A percentile compares a stretch with the other conserved stretches of the same genome.
phyloP scores from a whole-genome alignment of 192 early-diverging fungal species.

The Backusella luteola region DNA sequence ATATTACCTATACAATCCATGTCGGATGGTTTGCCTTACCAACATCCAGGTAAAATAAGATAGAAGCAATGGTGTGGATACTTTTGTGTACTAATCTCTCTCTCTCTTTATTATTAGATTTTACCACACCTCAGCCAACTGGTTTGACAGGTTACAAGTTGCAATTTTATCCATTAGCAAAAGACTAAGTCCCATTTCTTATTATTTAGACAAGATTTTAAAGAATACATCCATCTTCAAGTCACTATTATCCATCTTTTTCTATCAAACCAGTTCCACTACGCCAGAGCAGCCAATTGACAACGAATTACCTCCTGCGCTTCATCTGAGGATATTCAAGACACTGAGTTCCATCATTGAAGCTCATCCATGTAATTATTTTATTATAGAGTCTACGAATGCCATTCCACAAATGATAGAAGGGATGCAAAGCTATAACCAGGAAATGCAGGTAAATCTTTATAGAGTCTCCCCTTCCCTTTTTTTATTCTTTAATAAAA shows the following conservation, averaged over 20 bases:
- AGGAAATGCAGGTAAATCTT: constrained; percentile 40
- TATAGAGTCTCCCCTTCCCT: not conserved
- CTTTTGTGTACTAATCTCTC: too few species aligned
- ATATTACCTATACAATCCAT: constrained; percentile 36
- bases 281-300: constrained; percentile 6
- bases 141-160: not conserved
- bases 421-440: constrained; percentile 44
- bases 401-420: constrained; percentile 52
- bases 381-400: constrained; percentile 49
- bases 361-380: constrained; percentile 58
- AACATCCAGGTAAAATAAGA: constrained; percentile 44
- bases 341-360: constrained; percentile 41
- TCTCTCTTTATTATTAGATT: constrained; percentile 34
- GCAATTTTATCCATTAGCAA: too few species aligned
- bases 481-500: not conserved
- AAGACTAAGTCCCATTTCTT: too few species aligned
- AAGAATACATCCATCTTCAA: constrained; percentile 50
- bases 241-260: constrained; percentile 37
- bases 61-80: not conserved
- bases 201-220: constrained; percentile 31
- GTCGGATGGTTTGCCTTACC: constrained; percentile 48
- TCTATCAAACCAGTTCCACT: constrained; percentile 38
- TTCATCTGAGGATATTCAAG: constrained; percentile 29
- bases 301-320: not conserved
- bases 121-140: constrained; percentile 37